Percentiles rank a stretch among this genome's conserved stretches.
Evolutionary conservation across 1,284 basidiomycete genomes (phyloP).

Genomic region (Ceratobasidium sp.): DNA sequence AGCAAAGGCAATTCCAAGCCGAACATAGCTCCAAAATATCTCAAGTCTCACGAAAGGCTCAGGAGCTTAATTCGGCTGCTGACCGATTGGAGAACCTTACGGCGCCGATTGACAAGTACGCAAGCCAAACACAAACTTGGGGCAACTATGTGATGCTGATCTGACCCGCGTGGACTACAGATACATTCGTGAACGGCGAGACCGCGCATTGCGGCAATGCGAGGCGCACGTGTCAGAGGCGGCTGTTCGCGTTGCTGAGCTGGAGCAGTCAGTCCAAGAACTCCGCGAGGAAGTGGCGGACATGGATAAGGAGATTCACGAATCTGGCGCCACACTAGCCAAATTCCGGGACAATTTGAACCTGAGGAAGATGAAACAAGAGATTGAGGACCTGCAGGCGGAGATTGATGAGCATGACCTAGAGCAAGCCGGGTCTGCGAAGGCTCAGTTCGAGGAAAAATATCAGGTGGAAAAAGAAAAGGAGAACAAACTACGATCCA

Average conservation of each 20-base stretch:
- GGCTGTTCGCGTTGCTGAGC: conserved; percentile 67
- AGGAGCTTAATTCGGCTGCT: conserved; percentile 72
- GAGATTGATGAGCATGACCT: conserved; percentile 83
- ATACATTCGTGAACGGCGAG: conserved; percentile 77
- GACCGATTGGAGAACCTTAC: conserved; percentile 72
- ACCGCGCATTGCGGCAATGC: conserved; percentile 70
- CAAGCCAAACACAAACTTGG: conserved; percentile 28
- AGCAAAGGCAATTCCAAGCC: conserved; percentile 65
- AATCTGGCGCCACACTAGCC: conserved; percentile 72
- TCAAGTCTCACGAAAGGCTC: conserved; percentile 65
- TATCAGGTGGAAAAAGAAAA: conserved; percentile 77
- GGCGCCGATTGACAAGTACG: conserved; percentile 71
- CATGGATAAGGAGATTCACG: conserved; percentile 77
- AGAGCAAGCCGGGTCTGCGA: conserved; percentile 81
- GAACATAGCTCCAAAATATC: conserved; percentile 64
- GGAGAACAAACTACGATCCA: conserved; percentile 75
- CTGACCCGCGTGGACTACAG: conserved; percentile 57
- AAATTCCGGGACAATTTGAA: conserved; percentile 90
- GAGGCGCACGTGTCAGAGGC: conserved; percentile 69
- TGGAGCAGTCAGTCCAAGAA: conserved; percentile 64
- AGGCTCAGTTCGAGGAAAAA: conserved; percentile 83
- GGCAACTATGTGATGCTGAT: conserved; percentile 9
- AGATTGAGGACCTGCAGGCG: conserved; percentile 73
- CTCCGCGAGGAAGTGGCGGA: conserved; percentile 64
- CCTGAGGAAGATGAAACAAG: conserved; percentile 73